These are phyloP conservation scores for Nakazawaea ishiwadae DNA, from an alignment of 805 yeast species.

Conservation along the genomic window DNA sequence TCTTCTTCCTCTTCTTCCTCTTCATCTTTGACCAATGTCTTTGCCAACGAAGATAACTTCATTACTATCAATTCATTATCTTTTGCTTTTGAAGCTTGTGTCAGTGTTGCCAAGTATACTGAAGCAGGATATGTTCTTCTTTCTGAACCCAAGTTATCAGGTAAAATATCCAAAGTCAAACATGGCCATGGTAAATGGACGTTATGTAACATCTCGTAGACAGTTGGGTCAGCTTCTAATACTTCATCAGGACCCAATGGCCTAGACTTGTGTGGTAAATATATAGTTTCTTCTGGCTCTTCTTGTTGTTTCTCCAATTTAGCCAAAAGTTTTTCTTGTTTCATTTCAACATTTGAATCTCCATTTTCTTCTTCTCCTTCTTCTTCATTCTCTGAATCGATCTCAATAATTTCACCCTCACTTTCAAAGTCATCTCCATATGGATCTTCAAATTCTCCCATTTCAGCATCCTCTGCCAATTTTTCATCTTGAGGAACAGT, in stretches of 20 bases:
- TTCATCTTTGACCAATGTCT: slow-evolving; percentile 83
- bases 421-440: slow-evolving; percentile 91
- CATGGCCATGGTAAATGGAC: slow-evolving; percentile 97
- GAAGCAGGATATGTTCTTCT: slow-evolving; percentile 89
- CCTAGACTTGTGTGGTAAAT: slow-evolving; percentile 81
- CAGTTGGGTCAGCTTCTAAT: slow-evolving; percentile 92
- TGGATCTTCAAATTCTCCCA: slow-evolving; percentile 86
- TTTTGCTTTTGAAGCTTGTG: slow-evolving; percentile 83
- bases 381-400: slow-evolving; percentile 56
- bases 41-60: slow-evolving; percentile 75
- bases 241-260: slow-evolving; percentile 96
- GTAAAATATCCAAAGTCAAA: slow-evolving; percentile 81
- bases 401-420: slow-evolving; percentile 83
- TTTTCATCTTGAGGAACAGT: slow-evolving; percentile 23
- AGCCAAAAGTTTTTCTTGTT: slow-evolving; percentile 20
- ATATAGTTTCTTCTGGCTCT: slow-evolving; percentile 45
- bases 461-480: slow-evolving; percentile 42
- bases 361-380: slow-evolving; percentile 36
- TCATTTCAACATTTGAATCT: slow-evolving; percentile 15
- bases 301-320: slow-evolving; percentile 27
- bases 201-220: slow-evolving; percentile 93
- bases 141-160: slow-evolving; percentile 82
- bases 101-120: slow-evolving; percentile 81
- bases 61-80: slow-evolving; percentile 86
- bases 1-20: slow-evolving; percentile 72